Percentiles rank a stretch among this genome's conserved stretches.
These are phyloP conservation scores for Perkinsus marinus DNA, from an alignment of 169 alveolate species.

Conservation along the genomic window DNA sequence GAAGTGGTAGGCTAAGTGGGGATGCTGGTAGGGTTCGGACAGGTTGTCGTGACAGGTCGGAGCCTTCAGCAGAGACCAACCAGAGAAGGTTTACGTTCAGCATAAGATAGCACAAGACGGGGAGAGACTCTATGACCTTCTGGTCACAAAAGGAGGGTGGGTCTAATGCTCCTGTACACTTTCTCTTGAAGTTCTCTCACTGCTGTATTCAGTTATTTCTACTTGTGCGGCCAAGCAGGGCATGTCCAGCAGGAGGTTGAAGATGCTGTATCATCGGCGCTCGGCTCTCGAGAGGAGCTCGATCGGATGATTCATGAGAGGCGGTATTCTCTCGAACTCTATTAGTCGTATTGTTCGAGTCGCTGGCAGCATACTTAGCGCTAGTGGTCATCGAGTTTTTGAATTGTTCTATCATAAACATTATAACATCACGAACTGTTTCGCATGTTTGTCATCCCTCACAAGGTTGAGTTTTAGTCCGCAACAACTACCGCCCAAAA, in stretches of 20 bases:
- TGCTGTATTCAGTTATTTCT: slow-evolving; percentile 1
- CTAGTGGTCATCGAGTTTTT: background rate
- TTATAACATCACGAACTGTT: too few species aligned
- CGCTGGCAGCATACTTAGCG: too few species aligned
- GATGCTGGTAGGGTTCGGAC: background rate
- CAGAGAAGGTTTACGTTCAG: slow-evolving; percentile 47
- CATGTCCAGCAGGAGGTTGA: slow-evolving; percentile 12
- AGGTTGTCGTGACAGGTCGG: background rate
- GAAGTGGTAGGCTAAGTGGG: slow-evolving; percentile 1
- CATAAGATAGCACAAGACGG: slow-evolving; percentile 19
- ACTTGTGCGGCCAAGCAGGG: slow-evolving; percentile 27
- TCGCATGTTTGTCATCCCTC: too few species aligned
- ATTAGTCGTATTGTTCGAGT: too few species aligned
- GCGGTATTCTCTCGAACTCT: too few species aligned
- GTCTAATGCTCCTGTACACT: background rate
- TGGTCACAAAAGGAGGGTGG: slow-evolving; percentile 16
- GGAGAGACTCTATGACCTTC: slow-evolving; percentile 5
- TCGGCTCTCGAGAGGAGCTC: too few species aligned
- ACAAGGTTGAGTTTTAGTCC: too few species aligned
- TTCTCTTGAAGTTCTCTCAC: background rate
- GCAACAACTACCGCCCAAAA: too few species aligned
- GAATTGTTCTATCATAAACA: too few species aligned
- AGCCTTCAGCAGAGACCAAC: slow-evolving; percentile 46
- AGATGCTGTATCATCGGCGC: background rate
- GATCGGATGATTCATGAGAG: too few species aligned